Base-by-base conservation (phyloP, 106 monocot genomes). In the Dendrobium catenatum region DNA sequence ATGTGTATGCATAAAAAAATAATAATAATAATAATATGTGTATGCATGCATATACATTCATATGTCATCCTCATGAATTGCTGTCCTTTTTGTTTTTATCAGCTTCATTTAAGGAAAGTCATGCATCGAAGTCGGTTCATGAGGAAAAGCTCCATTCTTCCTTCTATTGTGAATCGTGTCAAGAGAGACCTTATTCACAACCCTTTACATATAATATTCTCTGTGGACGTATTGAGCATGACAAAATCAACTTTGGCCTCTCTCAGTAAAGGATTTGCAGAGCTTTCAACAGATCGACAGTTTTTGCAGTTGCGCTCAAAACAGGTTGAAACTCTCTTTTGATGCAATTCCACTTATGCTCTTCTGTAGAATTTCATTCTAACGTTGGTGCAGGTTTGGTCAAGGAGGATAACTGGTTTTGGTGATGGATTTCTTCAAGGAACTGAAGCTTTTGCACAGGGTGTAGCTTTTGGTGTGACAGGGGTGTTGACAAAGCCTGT, bases 201-300 rank as follows among this genome's bases (percentile, higher is more conserved):
- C 83, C 95, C 99, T 80, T 84, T 99, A 47, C 99, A 99, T 89
- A 81, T 99, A 41, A 91, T 99, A 82, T 93, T 95, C 73, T 99
- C 99, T 29, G 88, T 99, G 48, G 91, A 99, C 79, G 87, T 99
- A n/a, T 86, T 99, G 78, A 86, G 99, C 43, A 95, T 99, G 95
- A 99, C 99, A 72, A 99, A 91, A 85, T 99, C 99, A 70, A 93
- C 99, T 76, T 82, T 99, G 78, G 88, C 95, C 41, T 99, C 99
- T 81, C 89, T 99, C 80, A 99, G 99, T 81, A 99, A 90, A 95
- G 99, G 99, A 42, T 95, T 99, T 87, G 99, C 95, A 29, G 99
- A 99, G 84, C 93, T 99, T 72, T 99, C 99, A 66, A 99, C 91
- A 37, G 99, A 99, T 90, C 88, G 91, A 19, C 95, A 93, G 72